Conservation (phyloP, 139 green algal species). For the Dunaliella sp. region DNA sequence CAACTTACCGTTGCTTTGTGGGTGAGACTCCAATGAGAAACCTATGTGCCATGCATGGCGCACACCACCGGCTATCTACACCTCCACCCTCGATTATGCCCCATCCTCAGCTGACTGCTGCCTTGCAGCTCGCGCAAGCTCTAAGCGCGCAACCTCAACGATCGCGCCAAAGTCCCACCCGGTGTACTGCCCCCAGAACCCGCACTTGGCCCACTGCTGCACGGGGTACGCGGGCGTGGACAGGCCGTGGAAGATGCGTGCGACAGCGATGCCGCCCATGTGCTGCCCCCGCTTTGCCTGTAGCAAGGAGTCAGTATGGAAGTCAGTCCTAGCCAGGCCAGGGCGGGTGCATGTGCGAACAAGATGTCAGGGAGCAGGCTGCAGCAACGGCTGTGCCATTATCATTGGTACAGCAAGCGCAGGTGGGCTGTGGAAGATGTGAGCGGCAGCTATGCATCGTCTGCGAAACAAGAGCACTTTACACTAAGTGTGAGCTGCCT, state of each 20-base stretch:
- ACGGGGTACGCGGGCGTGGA: conserved; percentile 56
- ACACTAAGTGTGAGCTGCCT: no score
- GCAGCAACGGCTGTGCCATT: not conserved
- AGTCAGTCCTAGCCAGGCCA: no score
- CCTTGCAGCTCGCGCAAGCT: no score
- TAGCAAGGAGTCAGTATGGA: not conserved
- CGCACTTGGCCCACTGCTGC: conserved; percentile 53
- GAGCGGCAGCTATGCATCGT: no score
- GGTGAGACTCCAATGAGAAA: no score
- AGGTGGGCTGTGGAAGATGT: no score
- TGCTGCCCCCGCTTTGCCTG: not conserved
- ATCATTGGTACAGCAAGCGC: conserved; percentile 6
- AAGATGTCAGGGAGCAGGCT: not conserved
- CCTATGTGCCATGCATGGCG: no score
- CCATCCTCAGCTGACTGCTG: no score
- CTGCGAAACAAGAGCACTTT: no score
- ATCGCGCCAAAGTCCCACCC: conserved; percentile 10
- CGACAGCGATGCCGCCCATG: conserved; percentile 37
- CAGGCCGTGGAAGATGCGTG: conserved; percentile 72
- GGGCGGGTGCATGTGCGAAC: not conserved
- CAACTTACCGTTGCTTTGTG: no score
- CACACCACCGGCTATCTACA: no score
- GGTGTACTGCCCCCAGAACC: conserved; percentile 26
- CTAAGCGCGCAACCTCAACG: not conserved
- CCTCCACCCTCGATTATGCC: no score